phyloP scores from a whole-genome alignment of 2,329 filamentous ascomycete species.

The Fusarium sp. region DNA sequence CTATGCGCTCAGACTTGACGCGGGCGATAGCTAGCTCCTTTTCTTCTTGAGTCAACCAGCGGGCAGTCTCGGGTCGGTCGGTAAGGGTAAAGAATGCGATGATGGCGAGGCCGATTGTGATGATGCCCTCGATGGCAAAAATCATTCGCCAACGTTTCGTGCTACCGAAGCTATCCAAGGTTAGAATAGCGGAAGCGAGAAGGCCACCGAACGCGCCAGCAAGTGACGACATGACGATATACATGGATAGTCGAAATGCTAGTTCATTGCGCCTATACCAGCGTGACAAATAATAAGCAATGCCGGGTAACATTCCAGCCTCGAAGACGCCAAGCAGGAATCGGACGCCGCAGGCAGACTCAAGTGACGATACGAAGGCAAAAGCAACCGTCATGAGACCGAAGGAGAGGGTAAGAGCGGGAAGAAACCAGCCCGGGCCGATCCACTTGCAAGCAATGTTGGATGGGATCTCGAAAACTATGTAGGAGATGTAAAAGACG shows the following conservation, averaged over 20 bases:
- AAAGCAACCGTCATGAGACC: constrained; percentile 69
- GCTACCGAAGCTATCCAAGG: constrained; percentile 65
- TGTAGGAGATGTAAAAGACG: constrained; percentile 74
- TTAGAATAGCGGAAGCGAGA: constrained; percentile 71
- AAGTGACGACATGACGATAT: constrained; percentile 74
- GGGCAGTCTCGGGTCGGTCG: constrained; percentile 73
- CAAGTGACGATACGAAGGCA: constrained; percentile 66
- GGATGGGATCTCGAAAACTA: constrained; percentile 72
- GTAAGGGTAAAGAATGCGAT: constrained; percentile 73
- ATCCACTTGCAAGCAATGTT: constrained; percentile 73
- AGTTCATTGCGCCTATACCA: constrained; percentile 74
- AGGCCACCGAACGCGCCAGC: constrained; percentile 77
- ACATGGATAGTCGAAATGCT: constrained; percentile 71
- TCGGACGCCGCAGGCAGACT: constrained; percentile 64
- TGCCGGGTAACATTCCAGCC: constrained; percentile 73
- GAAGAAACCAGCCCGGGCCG: constrained; percentile 74
- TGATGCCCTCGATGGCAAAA: constrained; percentile 62
- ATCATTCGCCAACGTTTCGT: constrained; percentile 75
- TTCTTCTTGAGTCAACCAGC: constrained; percentile 73
- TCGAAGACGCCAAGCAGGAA: constrained; percentile 73
- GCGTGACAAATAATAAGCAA: constrained; percentile 72
- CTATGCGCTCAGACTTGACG: constrained; percentile 69
- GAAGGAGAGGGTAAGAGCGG: constrained; percentile 66
- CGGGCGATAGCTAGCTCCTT: constrained; percentile 73
- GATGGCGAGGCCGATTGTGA: constrained; percentile 58